Evolutionary conservation across 23 red algal genomes (phyloP).

Genomic region (Gracilaria vermiculophylla): DNA sequence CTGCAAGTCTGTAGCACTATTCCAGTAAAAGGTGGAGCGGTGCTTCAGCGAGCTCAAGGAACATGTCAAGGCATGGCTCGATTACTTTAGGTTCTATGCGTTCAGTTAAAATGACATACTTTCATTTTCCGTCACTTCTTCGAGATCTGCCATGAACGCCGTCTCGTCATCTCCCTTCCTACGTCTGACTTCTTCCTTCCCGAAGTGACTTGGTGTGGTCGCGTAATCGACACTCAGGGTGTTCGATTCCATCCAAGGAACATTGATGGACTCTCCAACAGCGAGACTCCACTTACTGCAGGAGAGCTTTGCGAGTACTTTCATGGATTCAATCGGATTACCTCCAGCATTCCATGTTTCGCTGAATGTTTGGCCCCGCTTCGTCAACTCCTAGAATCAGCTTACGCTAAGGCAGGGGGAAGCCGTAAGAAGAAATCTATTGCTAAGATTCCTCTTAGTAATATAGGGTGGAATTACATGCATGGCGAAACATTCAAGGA

Average conservation of each 20-base stretch:
- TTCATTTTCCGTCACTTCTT: conserved; percentile 1
- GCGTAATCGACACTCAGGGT: conserved; percentile 8
- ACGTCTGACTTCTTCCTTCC: conserved; percentile 23
- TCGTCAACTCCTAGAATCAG: not conserved
- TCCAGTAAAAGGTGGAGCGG: conserved; percentile 16
- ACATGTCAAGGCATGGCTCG: conserved; percentile 34
- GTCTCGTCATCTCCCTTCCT: not conserved
- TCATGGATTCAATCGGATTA: not conserved
- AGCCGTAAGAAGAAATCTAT: conserved; percentile 19
- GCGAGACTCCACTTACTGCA: not conserved
- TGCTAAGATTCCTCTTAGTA: not conserved
- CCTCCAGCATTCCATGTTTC: not conserved
- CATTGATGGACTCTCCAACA: not conserved
- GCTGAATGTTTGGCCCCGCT: not conserved
- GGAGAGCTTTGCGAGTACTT: conserved; percentile 20
- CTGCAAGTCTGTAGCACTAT: conserved; percentile 4
- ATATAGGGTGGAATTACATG: not conserved
- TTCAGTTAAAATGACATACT: not conserved
- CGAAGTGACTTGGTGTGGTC: conserved; percentile 25
- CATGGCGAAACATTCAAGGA: conserved; percentile 28
- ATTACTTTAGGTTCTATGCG: conserved; percentile 34
- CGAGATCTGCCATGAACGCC: not conserved
- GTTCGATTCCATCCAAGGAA: conserved; percentile 19
- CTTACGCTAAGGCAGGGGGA: conserved; percentile 23
- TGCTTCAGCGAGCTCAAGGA: conserved; percentile 19